phyloP scores from a whole-genome alignment of 306 rosid species.

The Bauhinia variegata region DNA sequence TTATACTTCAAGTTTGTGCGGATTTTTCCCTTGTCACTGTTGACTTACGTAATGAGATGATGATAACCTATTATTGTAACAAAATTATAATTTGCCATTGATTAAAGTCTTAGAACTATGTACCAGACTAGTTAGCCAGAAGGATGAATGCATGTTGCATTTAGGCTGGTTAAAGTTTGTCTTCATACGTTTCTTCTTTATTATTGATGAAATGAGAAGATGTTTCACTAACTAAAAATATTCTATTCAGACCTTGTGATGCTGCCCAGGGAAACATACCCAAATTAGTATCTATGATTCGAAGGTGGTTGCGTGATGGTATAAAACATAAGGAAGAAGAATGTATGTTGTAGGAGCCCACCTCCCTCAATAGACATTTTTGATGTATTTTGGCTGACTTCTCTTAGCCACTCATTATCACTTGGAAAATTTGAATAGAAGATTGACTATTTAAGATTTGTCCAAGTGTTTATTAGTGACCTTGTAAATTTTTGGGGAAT shows the following conservation, averaged over 20 bases:
- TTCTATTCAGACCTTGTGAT: too few species aligned
- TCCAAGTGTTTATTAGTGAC: too few species aligned
- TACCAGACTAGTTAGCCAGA: conserved; percentile 8
- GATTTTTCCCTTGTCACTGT: background rate
- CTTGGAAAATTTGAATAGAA: background rate
- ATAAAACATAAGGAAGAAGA: too few species aligned
- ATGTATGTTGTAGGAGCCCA: too few species aligned
- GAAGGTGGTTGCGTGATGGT: too few species aligned
- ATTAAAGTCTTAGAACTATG: background rate
- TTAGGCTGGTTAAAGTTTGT: conserved; percentile 6
- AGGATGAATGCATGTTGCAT: background rate
- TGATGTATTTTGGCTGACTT: background rate
- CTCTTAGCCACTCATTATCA: background rate
- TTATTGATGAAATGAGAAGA: background rate
- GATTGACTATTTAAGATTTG: background rate
- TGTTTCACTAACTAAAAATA: background rate
- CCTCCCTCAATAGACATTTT: too few species aligned
- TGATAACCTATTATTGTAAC: background rate
- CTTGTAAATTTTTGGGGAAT: too few species aligned
- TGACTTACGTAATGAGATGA: background rate
- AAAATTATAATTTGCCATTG: background rate
- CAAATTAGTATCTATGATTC: too few species aligned
- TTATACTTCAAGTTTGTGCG: too few species aligned
- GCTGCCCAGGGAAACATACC: too few species aligned
- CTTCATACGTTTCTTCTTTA: conserved; percentile 10